phyloP scores from a whole-genome alignment of 257 asterid species.

The Parsonsia alboflavescens region DNA sequence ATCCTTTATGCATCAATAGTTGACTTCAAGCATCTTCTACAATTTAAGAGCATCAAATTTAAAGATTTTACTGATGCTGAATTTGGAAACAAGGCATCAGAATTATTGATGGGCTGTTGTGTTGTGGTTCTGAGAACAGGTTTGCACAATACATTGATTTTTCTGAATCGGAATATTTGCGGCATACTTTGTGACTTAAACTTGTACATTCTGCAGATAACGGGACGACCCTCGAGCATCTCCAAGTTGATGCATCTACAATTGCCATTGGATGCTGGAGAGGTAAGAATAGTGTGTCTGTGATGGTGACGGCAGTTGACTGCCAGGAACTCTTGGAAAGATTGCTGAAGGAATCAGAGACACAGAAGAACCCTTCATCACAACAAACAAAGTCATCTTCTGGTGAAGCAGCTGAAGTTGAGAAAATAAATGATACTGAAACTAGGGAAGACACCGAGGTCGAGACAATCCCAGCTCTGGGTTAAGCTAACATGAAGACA shows the following conservation, averaged over 20 bases:
- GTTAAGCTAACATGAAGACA: neutral
- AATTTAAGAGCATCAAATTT: conserved; percentile 71
- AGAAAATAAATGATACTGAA: conserved; percentile 19
- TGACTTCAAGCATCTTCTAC: conserved; percentile 77
- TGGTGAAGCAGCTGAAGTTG: conserved; percentile 26
- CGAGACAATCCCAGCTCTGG: neutral
- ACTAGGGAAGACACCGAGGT: conserved; percentile 14
- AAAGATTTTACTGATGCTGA: conserved; percentile 59
- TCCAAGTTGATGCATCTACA: conserved; percentile 41
- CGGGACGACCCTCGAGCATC: conserved; percentile 27
- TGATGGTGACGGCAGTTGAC: conserved; percentile 77
- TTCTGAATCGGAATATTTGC: neutral
- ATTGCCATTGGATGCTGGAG: conserved; percentile 93
- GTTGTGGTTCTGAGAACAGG: conserved; percentile 70
- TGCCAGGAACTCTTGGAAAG: conserved; percentile 75
- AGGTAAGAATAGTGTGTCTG: conserved; percentile 65
- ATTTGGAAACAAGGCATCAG: conserved; percentile 56
- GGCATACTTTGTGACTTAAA: neutral
- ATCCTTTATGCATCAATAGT: conserved; percentile 60
- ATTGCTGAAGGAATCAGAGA: conserved; percentile 34
- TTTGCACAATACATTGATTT: conserved; percentile 18
- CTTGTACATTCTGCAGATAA: conserved; percentile 38
- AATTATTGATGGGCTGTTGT: conserved; percentile 79
- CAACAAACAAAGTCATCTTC: conserved; percentile 16
- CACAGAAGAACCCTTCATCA: conserved; percentile 21